Percentiles rank a stretch among this genome's conserved stretches.
These are phyloP conservation scores for Leishmania tarentolae DNA, from an alignment of 208 protist species.

Conservation along the genomic window DNA sequence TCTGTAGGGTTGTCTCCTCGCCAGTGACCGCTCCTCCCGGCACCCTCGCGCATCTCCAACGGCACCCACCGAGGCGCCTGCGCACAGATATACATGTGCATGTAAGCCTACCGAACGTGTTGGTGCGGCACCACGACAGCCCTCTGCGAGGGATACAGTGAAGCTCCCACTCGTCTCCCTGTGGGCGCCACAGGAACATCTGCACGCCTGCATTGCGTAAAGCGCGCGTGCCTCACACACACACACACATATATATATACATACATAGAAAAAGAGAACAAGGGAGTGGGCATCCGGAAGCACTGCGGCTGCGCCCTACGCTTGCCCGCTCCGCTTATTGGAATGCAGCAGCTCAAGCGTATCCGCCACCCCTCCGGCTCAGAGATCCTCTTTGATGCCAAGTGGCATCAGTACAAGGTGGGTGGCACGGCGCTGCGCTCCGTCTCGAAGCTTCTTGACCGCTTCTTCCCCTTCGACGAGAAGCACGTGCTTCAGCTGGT, in stretches of 20 bases:
- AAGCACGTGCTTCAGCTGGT: constrained; percentile 63
- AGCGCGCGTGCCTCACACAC: not conserved
- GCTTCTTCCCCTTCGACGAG: constrained; percentile 88
- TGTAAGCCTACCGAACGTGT: not conserved
- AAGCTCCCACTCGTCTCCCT: not conserved
- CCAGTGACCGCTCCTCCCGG: not conserved
- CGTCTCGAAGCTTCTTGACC: constrained; percentile 85
- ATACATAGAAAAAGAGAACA: not conserved
- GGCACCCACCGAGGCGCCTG: not conserved
- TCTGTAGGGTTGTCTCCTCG: not conserved
- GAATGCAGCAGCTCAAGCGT: constrained; percentile 30
- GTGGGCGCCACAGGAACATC: not conserved
- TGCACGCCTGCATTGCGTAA: not conserved
- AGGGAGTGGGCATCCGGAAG: not conserved
- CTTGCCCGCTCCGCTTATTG: not conserved
- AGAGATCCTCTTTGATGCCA: constrained; percentile 68
- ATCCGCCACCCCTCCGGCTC: constrained; percentile 72
- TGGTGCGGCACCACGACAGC: not conserved
- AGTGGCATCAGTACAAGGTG: constrained; percentile 87
- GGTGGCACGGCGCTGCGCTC: constrained; percentile 59
- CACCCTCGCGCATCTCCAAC: not conserved
- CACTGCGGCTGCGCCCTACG: not conserved
- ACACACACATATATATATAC: not conserved
- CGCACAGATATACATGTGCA: not conserved
- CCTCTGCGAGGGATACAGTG: not conserved